A percentile compares a stretch with the other conserved stretches of the same genome.
These are phyloP conservation scores for Penicillium sp. DNA, from an alignment of 2,329 filamentous ascomycete species.

Conservation along the genomic window DNA sequence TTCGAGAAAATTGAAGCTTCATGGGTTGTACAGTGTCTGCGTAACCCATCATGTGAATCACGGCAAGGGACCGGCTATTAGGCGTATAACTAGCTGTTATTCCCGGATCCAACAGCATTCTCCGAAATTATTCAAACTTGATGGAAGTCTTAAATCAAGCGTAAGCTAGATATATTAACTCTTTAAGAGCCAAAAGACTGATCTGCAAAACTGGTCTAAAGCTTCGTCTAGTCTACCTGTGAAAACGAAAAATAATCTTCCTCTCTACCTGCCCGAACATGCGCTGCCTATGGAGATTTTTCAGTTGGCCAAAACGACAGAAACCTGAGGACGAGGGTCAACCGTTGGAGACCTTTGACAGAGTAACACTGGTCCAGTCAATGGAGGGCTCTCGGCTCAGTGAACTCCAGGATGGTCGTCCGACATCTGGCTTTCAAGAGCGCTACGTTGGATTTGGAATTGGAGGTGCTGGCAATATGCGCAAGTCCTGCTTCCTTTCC, in stretches of 20 bases:
- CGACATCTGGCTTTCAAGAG: slow-evolving; percentile 5
- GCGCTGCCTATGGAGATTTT: slow-evolving; percentile 16
- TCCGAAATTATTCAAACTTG: neutral
- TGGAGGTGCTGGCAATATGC: slow-evolving; percentile 24
- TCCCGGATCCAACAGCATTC: neutral
- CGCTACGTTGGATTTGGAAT: slow-evolving; percentile 24
- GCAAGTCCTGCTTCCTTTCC: slow-evolving; percentile 18
- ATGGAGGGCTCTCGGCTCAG: slow-evolving; percentile 5
- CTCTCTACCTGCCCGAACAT: neutral
- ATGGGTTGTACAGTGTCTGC: slow-evolving; percentile 4
- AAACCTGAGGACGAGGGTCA: slow-evolving; percentile 9
- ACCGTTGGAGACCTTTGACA: slow-evolving; percentile 1
- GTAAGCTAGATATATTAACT: neutral
- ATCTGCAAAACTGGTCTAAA: neutral
- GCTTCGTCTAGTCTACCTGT: too few relatives aligned
- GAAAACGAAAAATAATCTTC: neutral
- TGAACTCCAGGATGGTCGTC: neutral
- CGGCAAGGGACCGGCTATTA: neutral
- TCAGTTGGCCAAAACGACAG: slow-evolving; percentile 15
- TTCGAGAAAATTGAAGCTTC: neutral
- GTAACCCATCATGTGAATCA: slow-evolving; percentile 6
- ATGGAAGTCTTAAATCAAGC: neutral
- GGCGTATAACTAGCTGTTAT: neutral
- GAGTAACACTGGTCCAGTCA: slow-evolving; percentile 4
- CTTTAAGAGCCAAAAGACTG: neutral